These are phyloP conservation scores for Podospora anserina DNA, from an alignment of 495 filamentous ascomycete genomes.

Conservation along the genomic window DNA sequence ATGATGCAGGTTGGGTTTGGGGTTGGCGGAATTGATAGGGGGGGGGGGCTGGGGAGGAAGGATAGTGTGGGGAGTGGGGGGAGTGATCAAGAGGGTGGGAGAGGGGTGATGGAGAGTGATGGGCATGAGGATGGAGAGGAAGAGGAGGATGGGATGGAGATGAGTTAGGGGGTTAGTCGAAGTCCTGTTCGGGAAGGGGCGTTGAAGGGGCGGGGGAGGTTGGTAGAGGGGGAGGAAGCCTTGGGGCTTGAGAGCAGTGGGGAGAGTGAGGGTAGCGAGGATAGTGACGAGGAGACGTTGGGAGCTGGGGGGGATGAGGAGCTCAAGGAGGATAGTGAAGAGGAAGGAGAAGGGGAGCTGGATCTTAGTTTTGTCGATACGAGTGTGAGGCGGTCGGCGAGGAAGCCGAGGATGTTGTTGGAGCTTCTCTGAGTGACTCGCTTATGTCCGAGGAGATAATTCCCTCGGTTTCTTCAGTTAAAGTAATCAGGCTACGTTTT, in stretches of 20 bases:
- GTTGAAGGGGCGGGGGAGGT: background rate
- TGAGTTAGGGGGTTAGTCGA: constrained; percentile 30
- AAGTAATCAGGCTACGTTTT: background rate
- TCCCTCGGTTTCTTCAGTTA: background rate
- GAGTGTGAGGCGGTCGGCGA: background rate
- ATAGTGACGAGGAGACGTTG: background rate
- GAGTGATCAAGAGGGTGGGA: constrained; percentile 54
- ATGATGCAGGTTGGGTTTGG: constrained; percentile 59
- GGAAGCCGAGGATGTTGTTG: background rate
- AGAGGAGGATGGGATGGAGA: constrained; percentile 63
- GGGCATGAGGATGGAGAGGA: constrained; percentile 63
- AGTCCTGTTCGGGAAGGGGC: background rate
- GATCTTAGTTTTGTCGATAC: background rate
- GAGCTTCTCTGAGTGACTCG: background rate
- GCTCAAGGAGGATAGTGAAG: background rate
- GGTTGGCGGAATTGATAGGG: constrained; percentile 50
- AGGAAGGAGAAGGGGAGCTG: background rate
- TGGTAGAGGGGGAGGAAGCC: background rate
- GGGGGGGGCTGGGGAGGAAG: constrained; percentile 44
- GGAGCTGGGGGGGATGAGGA: background rate
- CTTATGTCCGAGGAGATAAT: background rate
- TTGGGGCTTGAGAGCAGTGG: background rate
- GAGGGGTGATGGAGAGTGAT: constrained; percentile 54
- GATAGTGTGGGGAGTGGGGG: constrained; percentile 57
- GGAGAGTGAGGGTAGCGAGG: background rate